A percentile compares a stretch with the other conserved stretches of the same genome.
These are phyloP conservation scores for Xylaria venustula DNA, from an alignment of 495 filamentous ascomycete species.

Conservation along the genomic window DNA sequence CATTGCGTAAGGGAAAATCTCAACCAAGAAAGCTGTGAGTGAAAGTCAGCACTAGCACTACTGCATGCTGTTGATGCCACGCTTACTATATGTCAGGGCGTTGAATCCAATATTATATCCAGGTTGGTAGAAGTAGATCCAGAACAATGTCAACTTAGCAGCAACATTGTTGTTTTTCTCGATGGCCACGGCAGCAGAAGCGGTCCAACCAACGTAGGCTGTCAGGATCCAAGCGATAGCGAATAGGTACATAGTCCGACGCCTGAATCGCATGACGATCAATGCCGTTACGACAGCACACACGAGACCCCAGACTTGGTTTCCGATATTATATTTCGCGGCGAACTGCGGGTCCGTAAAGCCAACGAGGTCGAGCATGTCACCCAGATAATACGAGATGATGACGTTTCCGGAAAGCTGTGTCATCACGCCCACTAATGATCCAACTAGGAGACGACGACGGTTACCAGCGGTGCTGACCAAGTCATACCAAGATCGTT, in stretches of 20 bases:
- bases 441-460: constrained; percentile 55
- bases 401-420: constrained; percentile 67
- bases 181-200: constrained; percentile 48
- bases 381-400: constrained; percentile 54
- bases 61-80: too few species aligned
- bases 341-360: constrained; percentile 47
- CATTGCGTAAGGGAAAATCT: constrained; percentile 58
- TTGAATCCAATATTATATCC: constrained; percentile 62
- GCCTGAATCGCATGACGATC: constrained; percentile 45
- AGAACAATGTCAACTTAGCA: constrained; percentile 51
- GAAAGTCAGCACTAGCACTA: constrained; percentile 9
- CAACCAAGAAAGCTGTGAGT: constrained; percentile 50
- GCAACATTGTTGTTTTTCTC: constrained; percentile 34
- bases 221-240: constrained; percentile 42
- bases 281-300: constrained; percentile 46
- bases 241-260: constrained; percentile 53
- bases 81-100: constrained; percentile 57
- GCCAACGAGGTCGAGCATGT: constrained; percentile 40
- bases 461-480: constrained; percentile 55
- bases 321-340: constrained; percentile 53
- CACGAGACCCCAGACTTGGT: constrained; percentile 50
- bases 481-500: constrained; percentile 56
- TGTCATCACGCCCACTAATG: constrained; percentile 59
- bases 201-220: constrained; percentile 53
- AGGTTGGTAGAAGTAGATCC: constrained; percentile 56